These are phyloP conservation scores for Camelina hispida DNA, from an alignment of 345 rosid species.

Conservation along the genomic window DNA sequence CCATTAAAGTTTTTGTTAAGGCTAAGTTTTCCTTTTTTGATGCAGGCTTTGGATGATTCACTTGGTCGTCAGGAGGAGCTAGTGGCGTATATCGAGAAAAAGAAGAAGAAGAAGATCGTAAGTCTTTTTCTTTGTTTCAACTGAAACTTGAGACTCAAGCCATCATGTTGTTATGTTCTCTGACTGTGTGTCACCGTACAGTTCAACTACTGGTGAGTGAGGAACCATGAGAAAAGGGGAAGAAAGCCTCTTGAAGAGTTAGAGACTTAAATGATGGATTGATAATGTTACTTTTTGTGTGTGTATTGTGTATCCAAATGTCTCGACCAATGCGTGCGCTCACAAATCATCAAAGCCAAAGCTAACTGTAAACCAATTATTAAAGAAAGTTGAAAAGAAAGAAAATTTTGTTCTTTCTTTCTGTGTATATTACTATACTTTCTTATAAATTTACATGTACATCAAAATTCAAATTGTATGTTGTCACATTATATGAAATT, in stretches of 20 bases:
- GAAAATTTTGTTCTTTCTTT: constrained; percentile 29
- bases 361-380: constrained; percentile 30
- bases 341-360: constrained; percentile 21
- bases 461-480: background rate
- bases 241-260: constrained; percentile 34
- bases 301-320: constrained; percentile 5
- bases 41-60: constrained; percentile 84
- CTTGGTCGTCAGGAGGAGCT: constrained; percentile 74
- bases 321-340: constrained; percentile 18
- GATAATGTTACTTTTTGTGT: constrained; percentile 29
- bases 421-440: constrained; percentile 28
- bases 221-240: background rate
- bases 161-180: constrained; percentile 1
- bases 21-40: background rate
- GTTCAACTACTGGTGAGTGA: constrained; percentile 44
- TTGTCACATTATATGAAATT: no score
- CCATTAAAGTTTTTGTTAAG: background rate
- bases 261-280: constrained; percentile 14
- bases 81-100: constrained; percentile 74
- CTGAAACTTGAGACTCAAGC: constrained; percentile 22
- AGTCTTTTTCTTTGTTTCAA: background rate
- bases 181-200: background rate
- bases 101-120: constrained; percentile 84
- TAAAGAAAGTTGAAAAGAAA: constrained; percentile 33
- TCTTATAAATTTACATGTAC: constrained; percentile 1